Conservation (phyloP, 2,329 filamentous ascomycete species). For the Epichloe glyceriae region DNA sequence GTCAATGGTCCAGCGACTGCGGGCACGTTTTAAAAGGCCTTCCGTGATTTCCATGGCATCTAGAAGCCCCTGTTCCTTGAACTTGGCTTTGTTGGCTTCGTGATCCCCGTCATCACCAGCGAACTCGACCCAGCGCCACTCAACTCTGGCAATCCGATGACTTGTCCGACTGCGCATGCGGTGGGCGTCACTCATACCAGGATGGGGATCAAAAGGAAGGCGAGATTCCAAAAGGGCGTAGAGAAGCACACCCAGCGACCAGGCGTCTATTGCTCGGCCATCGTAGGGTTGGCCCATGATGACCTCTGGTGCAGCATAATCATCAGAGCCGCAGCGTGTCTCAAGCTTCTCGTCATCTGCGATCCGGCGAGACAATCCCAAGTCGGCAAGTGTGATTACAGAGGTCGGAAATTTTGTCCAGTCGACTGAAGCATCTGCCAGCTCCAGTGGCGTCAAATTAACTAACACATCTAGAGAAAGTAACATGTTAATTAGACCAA, state of each 20-base stretch:
- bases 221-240: slow-evolving; percentile 91
- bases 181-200: slow-evolving; percentile 62
- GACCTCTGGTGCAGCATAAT: slow-evolving; percentile 93
- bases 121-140: slow-evolving; percentile 90
- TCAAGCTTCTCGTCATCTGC: slow-evolving; percentile 79
- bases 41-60: slow-evolving; percentile 76
- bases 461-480: slow-evolving; percentile 70
- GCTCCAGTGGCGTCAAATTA: slow-evolving; percentile 59
- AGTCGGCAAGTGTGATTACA: slow-evolving; percentile 77
- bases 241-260: slow-evolving; percentile 85
- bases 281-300: slow-evolving; percentile 93
- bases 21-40: slow-evolving; percentile 68
- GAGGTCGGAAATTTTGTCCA: slow-evolving; percentile 70
- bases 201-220: slow-evolving; percentile 82
- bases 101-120: slow-evolving; percentile 78
- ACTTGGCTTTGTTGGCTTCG: slow-evolving; percentile 50
- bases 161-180: slow-evolving; percentile 71
- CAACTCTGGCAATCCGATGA: slow-evolving; percentile 87
- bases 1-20: slow-evolving; percentile 62
- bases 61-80: slow-evolving; percentile 50
- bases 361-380: slow-evolving; percentile 79
- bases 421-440: slow-evolving; percentile 49
- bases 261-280: slow-evolving; percentile 81
- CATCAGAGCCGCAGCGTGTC: slow-evolving; percentile 88
- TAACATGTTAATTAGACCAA: background rate